A percentile compares a stretch with the other conserved stretches of the same genome.
Evolutionary conservation across 768 basidiomycete species (phyloP).

Genomic region (Mycena vitilis): DNA sequence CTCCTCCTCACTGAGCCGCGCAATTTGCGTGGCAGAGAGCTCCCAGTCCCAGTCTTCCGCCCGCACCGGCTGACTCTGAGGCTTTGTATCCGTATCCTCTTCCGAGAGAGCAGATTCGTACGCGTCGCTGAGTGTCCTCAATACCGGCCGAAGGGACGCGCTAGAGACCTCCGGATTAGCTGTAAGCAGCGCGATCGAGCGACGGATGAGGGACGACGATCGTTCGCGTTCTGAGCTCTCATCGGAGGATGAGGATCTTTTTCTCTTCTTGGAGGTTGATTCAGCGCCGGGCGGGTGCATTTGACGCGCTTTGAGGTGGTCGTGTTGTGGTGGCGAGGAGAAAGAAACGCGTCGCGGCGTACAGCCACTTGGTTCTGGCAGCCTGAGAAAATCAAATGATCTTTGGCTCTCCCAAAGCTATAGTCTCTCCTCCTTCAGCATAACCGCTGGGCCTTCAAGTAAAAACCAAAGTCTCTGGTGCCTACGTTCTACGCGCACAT

Average conservation of each 20-base stretch:
- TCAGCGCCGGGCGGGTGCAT: conserved; percentile 4
- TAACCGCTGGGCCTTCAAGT: too few relatives aligned
- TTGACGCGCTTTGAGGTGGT: conserved; percentile 1
- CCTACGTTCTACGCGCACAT: too few relatives aligned
- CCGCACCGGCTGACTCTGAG: neutral
- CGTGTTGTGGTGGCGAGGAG: too few relatives aligned
- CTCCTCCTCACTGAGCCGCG: conserved; percentile 16
- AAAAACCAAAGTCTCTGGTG: too few relatives aligned
- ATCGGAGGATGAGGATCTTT: neutral
- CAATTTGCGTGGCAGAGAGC: conserved; percentile 16
- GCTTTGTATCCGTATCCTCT: neutral
- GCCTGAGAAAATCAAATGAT: neutral
- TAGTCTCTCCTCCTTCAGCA: too few relatives aligned
- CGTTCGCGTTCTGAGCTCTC: conserved; percentile 1
- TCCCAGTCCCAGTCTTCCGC: conserved; percentile 27
- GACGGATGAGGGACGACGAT: conserved; percentile 22
- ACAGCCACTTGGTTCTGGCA: neutral
- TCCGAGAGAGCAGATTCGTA: conserved; percentile 16
- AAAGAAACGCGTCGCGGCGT: conserved; percentile 11
- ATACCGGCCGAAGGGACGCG: conserved; percentile 10
- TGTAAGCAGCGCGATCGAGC: conserved; percentile 16
- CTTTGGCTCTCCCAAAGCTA: too few relatives aligned
- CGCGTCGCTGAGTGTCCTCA: conserved; percentile 8
- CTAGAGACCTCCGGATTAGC: conserved; percentile 14
- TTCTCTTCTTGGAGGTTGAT: conserved; percentile 15